Evolutionary conservation across 345 rosid species (phyloP), one percentile per base, ranked within the genome.

Genomic region (Acer yangbiense): DNA sequence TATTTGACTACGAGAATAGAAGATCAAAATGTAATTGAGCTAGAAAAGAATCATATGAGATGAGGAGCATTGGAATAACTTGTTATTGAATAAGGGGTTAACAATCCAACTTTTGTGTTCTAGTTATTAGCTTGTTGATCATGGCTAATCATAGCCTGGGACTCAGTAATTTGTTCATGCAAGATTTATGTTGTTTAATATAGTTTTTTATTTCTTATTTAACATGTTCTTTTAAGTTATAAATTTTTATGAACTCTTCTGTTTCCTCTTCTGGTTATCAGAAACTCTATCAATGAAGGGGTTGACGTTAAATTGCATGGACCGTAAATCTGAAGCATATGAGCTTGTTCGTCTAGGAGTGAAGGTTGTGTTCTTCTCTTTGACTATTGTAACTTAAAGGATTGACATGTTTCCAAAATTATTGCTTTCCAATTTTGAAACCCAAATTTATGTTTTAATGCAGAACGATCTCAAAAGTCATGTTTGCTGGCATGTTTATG

Each of bases 401-500:
- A 13, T 39, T 73, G 57, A 27, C 69, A 54, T 32, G 8, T 77
- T 65, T 54, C 65, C 77, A 63, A 77, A 70, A 46, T 61, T 25
- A 44, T 69, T 72, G 39, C 72, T 20, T 48, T 78, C 57, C 72
- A 50, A 74, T 74, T 10, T 32, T 50, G 63, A 35, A 32, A 62
- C 62, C 65, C 81, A 14, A 65, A 44, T 81, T 75, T 81, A 35
- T 71, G 62, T 78, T 63, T 73, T 81, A 32, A 46, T 88, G 90
- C 93, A 97, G 99, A 94, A 94, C 91, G 99, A 97, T 78, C 87
- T 97, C 69, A 94, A 93, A 86, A 97, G 99, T 85, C 99, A 97
- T 87, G 99, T 94, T 81, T 97, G 99, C 89, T 97, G 99, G 99
- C 99, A 97, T 86, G 99, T 94, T 48, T 90, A 89, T 87, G 99